Conservation (phyloP, 257 asterid species). For the Avicennia marina region DNA sequence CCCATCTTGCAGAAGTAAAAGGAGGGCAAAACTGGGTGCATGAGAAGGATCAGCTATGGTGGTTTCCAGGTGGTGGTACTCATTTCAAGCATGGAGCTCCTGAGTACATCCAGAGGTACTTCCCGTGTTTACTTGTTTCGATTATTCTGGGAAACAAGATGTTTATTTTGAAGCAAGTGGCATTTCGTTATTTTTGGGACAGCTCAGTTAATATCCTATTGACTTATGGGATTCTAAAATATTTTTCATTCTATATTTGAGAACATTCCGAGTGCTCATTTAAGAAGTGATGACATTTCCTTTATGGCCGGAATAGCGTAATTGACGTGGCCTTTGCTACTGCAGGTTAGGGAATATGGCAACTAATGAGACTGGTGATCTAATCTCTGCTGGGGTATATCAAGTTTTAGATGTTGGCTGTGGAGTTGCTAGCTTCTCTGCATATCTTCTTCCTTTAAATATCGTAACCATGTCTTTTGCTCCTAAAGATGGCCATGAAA, state of each 20-base stretch:
- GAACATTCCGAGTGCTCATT: background rate
- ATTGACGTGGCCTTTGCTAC: background rate
- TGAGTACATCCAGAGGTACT: conserved; percentile 83
- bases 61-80: conserved; percentile 99
- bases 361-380: conserved; percentile 64
- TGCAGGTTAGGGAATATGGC: conserved; percentile 94
- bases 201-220: no score
- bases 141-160: background rate
- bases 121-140: background rate
- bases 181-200: no score
- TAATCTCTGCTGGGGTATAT: conserved; percentile 63
- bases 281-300: background rate
- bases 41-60: conserved; percentile 68
- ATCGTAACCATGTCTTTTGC: conserved; percentile 92
- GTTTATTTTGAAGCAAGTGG: background rate
- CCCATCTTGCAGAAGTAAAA: conserved; percentile 82
- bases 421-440: conserved; percentile 97
- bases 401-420: conserved; percentile 95
- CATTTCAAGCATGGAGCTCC: conserved; percentile 96
- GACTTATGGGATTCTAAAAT: no score
- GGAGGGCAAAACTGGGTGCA: conserved; percentile 98
- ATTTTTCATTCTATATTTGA: background rate
- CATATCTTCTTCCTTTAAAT: conserved; percentile 74
- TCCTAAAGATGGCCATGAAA: conserved; percentile 92
- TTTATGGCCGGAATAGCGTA: background rate